Evolutionary conservation across 2,329 filamentous ascomycete species (phyloP).

Genomic region (Hypoxylon sp.): DNA sequence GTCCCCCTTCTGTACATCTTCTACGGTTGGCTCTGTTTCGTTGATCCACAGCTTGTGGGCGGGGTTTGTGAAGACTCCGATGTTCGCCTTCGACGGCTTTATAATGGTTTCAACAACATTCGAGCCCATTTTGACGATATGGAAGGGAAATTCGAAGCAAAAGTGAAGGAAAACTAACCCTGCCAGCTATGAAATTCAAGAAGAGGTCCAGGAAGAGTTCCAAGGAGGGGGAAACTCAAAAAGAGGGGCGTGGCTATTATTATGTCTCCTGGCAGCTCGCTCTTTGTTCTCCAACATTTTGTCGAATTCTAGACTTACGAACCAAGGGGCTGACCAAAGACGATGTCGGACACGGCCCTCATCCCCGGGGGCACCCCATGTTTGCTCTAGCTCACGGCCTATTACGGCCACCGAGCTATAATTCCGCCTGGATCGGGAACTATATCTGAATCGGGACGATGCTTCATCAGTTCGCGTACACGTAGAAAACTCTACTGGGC

Average conservation of each 20-base stretch:
- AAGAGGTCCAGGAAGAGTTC: constrained; percentile 34
- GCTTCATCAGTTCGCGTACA: constrained; percentile 26
- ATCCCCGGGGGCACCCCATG: constrained; percentile 20
- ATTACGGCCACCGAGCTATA: constrained; percentile 33
- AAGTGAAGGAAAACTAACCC: neutral
- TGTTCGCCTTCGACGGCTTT: constrained; percentile 81
- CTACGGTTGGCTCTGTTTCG: constrained; percentile 79
- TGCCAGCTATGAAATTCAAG: constrained; percentile 21
- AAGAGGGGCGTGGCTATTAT: constrained; percentile 46
- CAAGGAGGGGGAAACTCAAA: constrained; percentile 35
- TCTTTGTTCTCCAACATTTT: constrained; percentile 31
- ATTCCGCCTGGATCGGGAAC: constrained; percentile 30
- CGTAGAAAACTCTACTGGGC: constrained; percentile 28
- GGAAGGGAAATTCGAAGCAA: constrained; percentile 6
- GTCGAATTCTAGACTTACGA: constrained; percentile 29
- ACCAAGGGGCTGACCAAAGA: constrained; percentile 32
- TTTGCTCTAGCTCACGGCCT: constrained; percentile 27
- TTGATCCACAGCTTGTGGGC: constrained; percentile 91
- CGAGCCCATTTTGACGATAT: constrained; percentile 47
- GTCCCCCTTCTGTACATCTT: constrained; percentile 77
- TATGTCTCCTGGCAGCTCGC: constrained; percentile 29
- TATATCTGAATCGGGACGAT: constrained; percentile 30
- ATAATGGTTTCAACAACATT: constrained; percentile 52
- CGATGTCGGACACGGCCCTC: constrained; percentile 38
- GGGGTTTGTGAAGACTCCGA: constrained; percentile 96